Base-by-base conservation (phyloP, 306 rosid genomes). In the Pyrus betulifolia region DNA sequence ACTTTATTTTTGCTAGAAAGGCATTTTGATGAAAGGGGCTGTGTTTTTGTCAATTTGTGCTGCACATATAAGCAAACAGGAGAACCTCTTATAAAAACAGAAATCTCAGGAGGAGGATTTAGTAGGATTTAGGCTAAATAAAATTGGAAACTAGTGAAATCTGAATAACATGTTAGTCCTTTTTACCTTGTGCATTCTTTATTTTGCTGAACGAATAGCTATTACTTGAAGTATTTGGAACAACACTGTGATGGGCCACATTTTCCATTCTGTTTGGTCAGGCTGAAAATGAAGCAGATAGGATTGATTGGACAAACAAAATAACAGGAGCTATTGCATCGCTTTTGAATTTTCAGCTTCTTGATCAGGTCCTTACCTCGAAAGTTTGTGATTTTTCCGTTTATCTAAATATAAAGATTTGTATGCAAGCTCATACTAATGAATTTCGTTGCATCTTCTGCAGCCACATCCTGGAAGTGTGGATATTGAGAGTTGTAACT, bases 231-330 rank as follows among this genome's bases (percentile, higher is more conserved):
- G 51, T 58, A 64, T 61, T 40, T 35, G 23, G 69, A 42, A 79
- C 42, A 54, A 4, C 46, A 79, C 23, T 40, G 19, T 73, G 74
- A 69, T 45, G 57, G 42, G 68, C 74, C 2, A 8, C 38, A 35
- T 62, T 82, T 78, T 63, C 78, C 67, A 74, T 21, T 49, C 81
- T 80, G 33, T 70, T 87, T 83, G 61, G 45, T 75, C 89, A 95
- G 99, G 97, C 97, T 42, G 98, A 95, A 86, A 95, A 90, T 79
- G 98, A 95, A 83, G 97, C 91, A 59, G 98, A 92, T 88, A 92
- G 93, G 91, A 87, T 83, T 91, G 98, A 92, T 82, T 95, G 97
- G 98, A 83, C 86, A 76, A 88, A 85, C 84, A 95, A 92, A 84
- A 85, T 95, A 71, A 84, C 90, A 17, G 93, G 89, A 84, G 97